Base-by-base conservation (phyloP, 2,329 filamentous ascomycete species). In the Fusarium sublunatum region DNA sequence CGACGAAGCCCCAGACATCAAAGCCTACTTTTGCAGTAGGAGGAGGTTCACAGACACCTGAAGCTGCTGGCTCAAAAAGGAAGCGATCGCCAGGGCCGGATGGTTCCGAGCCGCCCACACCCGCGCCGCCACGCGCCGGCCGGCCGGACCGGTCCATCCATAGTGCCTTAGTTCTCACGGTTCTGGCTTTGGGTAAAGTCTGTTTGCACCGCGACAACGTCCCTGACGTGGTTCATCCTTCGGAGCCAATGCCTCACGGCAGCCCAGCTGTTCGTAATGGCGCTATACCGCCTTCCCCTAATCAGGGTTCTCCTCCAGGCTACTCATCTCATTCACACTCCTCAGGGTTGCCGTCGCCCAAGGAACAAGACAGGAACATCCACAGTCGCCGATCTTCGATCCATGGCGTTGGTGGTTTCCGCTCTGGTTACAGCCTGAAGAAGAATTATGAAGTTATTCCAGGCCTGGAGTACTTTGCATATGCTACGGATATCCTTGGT, bases 151-250 rank as follows among this genome's bases (percentile, higher is more conserved):
- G 89, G 48, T 92, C 90, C 7, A 87, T 95, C 13, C 85, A 88
- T 49, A 96, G 91, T 66, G 93, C 93, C 0, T 83, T 98, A 35
- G 86, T 97, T 2, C 82, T 97, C 3, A 82, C 94, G 5, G 87
- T 97, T 1, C 82, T 98, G 50, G 94, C 94, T 0, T 79, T 99
- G 6, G 95, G 95, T 15, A 93, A 92, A 71, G 90, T 98, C 11
- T 94, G 91, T 69, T 74, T 81, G 8, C 76, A 83, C 65, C 81
- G 80, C 40, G 80, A 81, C 0, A 79, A 78, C 61, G 79, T 89
- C 4, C 85, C 85, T 0, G 85, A 88, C 46, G 79, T 89, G 3
- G 82, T 90, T 3, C 74, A 75, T 49, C 59, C 70, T 12, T 55
- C 65, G 5, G 75, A 79, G 12, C 61, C 64, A 8, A 44, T 70